A percentile compares a stretch with the other conserved stretches of the same genome.
Evolutionary conservation across 2,329 filamentous ascomycete species (phyloP).

Genomic region (Verticillium dahliae): DNA sequence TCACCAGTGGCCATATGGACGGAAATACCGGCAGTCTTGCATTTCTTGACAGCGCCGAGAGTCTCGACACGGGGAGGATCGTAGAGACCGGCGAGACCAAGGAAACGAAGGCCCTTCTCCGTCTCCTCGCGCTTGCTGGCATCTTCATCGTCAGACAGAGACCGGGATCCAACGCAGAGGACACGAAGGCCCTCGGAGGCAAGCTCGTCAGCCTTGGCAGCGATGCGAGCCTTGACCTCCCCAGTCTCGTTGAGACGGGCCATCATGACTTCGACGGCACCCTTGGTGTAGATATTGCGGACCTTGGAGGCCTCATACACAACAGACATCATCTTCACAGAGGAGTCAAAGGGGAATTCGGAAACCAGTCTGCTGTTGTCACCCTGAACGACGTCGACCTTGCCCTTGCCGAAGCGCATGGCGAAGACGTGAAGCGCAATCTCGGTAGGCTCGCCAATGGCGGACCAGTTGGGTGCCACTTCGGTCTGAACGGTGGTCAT

Average conservation of each 20-base stretch:
- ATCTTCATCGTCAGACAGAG: constrained; percentile 28
- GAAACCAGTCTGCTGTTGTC: constrained; percentile 43
- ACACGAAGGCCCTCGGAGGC: constrained; percentile 61
- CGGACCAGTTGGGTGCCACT: constrained; percentile 40
- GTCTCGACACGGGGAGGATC: constrained; percentile 66
- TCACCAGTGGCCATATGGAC: constrained; percentile 68
- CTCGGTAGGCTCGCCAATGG: constrained; percentile 63
- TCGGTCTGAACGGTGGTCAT: constrained; percentile 36
- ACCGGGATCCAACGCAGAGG: constrained; percentile 55
- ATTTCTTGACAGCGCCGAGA: constrained; percentile 51
- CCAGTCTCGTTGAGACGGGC: constrained; percentile 43
- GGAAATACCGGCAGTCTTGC: constrained; percentile 54
- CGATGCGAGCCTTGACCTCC: constrained; percentile 37
- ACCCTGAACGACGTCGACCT: constrained; percentile 28
- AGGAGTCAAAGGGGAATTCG: constrained; percentile 68
- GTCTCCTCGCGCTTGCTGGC: constrained; percentile 43
- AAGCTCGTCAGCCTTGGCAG: constrained; percentile 45
- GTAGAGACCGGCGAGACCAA: constrained; percentile 67
- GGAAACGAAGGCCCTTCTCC: constrained; percentile 53
- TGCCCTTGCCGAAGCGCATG: constrained; percentile 55
- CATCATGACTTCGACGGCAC: constrained; percentile 50
- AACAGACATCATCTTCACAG: constrained; percentile 69
- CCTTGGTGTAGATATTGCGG: constrained; percentile 47
- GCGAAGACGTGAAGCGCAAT: constrained; percentile 70
- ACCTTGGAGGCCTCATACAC: constrained; percentile 40